Evolutionary conservation across 768 basidiomycete genomes (phyloP), one percentile per base, ranked within the genome.

Genomic region (Rhodotorula paludigena): DNA sequence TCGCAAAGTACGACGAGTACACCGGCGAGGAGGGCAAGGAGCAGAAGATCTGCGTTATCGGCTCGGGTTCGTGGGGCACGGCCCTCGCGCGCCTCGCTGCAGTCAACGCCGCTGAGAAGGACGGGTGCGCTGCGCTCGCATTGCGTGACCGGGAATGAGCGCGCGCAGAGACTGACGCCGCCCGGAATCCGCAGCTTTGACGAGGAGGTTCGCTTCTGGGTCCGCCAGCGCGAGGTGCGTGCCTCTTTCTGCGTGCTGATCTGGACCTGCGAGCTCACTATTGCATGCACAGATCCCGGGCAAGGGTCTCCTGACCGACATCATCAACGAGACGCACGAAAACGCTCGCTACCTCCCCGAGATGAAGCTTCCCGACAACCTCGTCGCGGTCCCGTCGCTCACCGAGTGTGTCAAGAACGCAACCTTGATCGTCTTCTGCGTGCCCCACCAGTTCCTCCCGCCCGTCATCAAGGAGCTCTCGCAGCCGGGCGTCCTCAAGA

Each of bases 251-350:
- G 1, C 41, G 14, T n/a, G 35, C 39, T 53, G n/a, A 30, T 47
- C 25, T 21, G 10, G 10, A 21, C 4, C 35, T 15, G 3, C 23
- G 15, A 4, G 5, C 38, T 30, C n/a, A 25, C n/a, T 30, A 41
- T 16, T 28, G n/a, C 5, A 11, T 3, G 36, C 5, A 16, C 36
- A 72, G 66, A 72, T 72, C 47, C 71, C 71, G 11, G 71, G 71
- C 45, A 67, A 72, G 63, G 71, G 71, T 33, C 59, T 64, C 25
- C 32, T 81, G 23, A 80, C 79, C 28, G 80, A 80, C 66, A 74
- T 81, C 75, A 81, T 81, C 78, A 81, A 81, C 73, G 74, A 76
- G 55, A 75, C 74, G 51, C 79, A 81, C 69, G 77, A 77, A 69
- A 81, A 81, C 74, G 74, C 75, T 14, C 76, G 78, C 60, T 81